These are phyloP conservation scores for Colletotrichum spaethianum DNA, from an alignment of 2,329 filamentous ascomycete species.

Conservation along the genomic window DNA sequence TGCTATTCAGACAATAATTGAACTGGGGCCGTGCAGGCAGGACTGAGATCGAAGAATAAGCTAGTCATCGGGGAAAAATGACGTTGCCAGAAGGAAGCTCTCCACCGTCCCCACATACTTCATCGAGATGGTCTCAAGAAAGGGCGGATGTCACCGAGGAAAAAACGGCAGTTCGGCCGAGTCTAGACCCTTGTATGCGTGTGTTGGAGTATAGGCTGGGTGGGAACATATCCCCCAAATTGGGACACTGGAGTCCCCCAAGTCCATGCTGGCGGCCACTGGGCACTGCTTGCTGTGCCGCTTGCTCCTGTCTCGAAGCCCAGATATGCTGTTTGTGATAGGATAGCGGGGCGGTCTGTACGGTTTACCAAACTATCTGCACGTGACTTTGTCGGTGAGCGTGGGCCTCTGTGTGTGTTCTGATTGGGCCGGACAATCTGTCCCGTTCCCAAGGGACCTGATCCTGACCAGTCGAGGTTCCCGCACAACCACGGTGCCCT, in stretches of 20 bases:
- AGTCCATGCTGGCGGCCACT: slow-evolving; percentile 10
- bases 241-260: not conserved
- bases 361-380: slow-evolving; percentile 1
- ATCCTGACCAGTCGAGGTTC: slow-evolving; percentile 31
- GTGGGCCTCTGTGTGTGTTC: too few relatives aligned
- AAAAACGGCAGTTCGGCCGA: slow-evolving; percentile 35
- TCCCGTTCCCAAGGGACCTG: slow-evolving; percentile 26
- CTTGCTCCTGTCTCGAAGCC: not conserved
- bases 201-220: not conserved
- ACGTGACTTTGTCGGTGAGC: slow-evolving; percentile 1
- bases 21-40: slow-evolving; percentile 25
- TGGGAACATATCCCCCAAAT: not conserved
- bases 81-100: slow-evolving; percentile 31
- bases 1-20: slow-evolving; percentile 40
- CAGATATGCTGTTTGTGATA: not conserved
- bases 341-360: slow-evolving; percentile 2
- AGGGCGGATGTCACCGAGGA: slow-evolving; percentile 23
- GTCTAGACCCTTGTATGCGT: slow-evolving; percentile 21
- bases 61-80: slow-evolving; percentile 37
- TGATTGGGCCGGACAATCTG: slow-evolving; percentile 40
- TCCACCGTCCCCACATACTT: slow-evolving; percentile 32
- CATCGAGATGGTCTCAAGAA: slow-evolving; percentile 38
- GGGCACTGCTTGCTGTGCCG: not conserved
- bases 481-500: slow-evolving; percentile 17
- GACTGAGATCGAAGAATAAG: slow-evolving; percentile 37